Percentiles rank a stretch among this genome's conserved stretches.
These are phyloP conservation scores for Galerina sulciceps DNA, from an alignment of 768 basidiomycete genomes.

Conservation along the genomic window DNA sequence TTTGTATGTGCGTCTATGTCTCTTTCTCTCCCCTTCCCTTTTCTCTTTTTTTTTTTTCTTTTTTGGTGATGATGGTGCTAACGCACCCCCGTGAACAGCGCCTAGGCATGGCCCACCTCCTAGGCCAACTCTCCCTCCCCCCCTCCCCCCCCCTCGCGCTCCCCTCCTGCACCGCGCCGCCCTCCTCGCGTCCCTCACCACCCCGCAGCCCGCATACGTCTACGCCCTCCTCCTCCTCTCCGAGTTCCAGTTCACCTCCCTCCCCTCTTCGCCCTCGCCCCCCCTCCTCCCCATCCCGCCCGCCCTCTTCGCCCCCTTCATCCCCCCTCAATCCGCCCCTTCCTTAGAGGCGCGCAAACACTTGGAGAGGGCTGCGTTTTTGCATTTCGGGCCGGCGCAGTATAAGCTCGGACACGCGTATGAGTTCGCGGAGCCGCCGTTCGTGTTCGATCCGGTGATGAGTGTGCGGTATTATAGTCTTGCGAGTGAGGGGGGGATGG, in stretches of 20 bases:
- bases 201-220: conserved; percentile 88
- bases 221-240: conserved; percentile 85
- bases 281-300: conserved; percentile 53
- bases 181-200: conserved; percentile 68
- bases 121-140: conserved; percentile 80
- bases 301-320: conserved; percentile 56
- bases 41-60: no score
- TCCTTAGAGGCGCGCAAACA: conserved; percentile 71
- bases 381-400: conserved; percentile 84
- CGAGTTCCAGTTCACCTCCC: conserved; percentile 75
- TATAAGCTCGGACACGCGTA: conserved; percentile 93
- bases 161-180: conserved; percentile 78
- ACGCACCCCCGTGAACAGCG: no score
- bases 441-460: conserved; percentile 85
- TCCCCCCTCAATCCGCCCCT: conserved; percentile 53
- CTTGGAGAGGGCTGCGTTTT: conserved; percentile 84
- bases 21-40: no score
- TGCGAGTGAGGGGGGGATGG: conserved; percentile 83
- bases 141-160: conserved; percentile 61
- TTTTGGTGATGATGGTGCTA: no score
- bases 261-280: no score
- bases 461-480: conserved; percentile 90
- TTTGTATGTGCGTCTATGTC: conserved; percentile 65
- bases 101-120: conserved; percentile 89
- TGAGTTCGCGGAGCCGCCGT: conserved; percentile 87